Evolutionary conservation across 2,329 filamentous ascomycete genomes (phyloP).

Genomic region (Colletotrichum sp.): DNA sequence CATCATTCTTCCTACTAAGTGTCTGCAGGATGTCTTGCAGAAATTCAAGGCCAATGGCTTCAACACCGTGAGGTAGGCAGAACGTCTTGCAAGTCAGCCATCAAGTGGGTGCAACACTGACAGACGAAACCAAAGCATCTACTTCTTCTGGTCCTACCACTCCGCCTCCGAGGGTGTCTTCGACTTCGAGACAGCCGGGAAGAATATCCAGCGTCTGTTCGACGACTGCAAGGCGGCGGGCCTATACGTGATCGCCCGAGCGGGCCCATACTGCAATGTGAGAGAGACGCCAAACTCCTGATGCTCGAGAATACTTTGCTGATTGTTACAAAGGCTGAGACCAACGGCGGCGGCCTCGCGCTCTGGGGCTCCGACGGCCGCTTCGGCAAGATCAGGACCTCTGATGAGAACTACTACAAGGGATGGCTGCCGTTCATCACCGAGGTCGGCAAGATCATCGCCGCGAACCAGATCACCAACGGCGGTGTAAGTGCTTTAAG

Average conservation of each 20-base stretch:
- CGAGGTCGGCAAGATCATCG: constrained; percentile 67
- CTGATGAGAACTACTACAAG: constrained; percentile 44
- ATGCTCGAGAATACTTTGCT: background rate
- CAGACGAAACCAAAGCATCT: constrained; percentile 56
- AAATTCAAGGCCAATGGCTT: constrained; percentile 85
- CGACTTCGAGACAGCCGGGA: constrained; percentile 56
- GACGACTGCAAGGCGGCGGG: constrained; percentile 75
- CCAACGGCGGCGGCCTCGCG: constrained; percentile 40
- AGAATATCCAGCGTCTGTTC: constrained; percentile 69
- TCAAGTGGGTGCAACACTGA: background rate
- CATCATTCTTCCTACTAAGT: background rate
- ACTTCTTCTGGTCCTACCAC: constrained; percentile 78
- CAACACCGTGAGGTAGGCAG: constrained; percentile 70
- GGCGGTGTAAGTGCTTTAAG: constrained; percentile 53
- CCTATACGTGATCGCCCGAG: constrained; percentile 76
- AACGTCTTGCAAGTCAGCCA: background rate
- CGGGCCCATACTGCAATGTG: constrained; percentile 78
- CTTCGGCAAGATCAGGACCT: constrained; percentile 42
- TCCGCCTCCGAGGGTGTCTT: constrained; percentile 77
- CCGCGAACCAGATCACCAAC: constrained; percentile 80
- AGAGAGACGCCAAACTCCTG: background rate
- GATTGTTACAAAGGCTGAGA: constrained; percentile 15
- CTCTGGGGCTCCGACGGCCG: constrained; percentile 28
- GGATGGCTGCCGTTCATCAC: constrained; percentile 46
- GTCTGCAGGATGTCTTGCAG: constrained; percentile 68